Percentiles rank a stretch among this genome's conserved stretches.
Conservation (phyloP, 1,284 basidiomycete species). For the Malassezia pachydermatis region DNA sequence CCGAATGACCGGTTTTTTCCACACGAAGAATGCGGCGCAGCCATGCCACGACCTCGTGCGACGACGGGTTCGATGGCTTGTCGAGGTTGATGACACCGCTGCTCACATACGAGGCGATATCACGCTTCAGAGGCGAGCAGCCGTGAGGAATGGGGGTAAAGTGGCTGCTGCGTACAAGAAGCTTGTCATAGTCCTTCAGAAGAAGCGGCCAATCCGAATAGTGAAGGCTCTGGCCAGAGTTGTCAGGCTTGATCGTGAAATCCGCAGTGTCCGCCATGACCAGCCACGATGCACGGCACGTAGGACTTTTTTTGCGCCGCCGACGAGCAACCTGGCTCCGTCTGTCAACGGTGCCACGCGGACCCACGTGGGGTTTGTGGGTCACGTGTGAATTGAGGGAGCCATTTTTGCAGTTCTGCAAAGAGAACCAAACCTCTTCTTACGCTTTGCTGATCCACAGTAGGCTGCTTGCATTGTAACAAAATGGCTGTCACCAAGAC, state of each 20-base stretch:
- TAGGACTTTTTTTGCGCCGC: conserved; percentile 10
- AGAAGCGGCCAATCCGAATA: conserved; percentile 96
- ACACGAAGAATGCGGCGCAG: conserved; percentile 85
- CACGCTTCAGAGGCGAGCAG: conserved; percentile 83
- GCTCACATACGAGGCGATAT: conserved; percentile 82
- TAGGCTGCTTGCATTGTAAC: conserved; percentile 11
- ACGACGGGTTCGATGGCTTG: conserved; percentile 98
- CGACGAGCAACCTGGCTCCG: not conserved
- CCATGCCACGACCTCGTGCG: conserved; percentile 99
- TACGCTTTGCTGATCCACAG: conserved; percentile 20
- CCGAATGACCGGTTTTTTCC: conserved; percentile 96
- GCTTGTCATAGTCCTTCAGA: conserved; percentile 75
- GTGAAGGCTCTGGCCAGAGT: conserved; percentile 53
- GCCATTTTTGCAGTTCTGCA: conserved; percentile 17
- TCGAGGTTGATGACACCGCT: conserved; percentile 98
- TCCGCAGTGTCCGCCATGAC: conserved; percentile 30
- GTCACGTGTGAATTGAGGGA: conserved; percentile 9
- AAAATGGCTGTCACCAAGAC: conserved; percentile 33
- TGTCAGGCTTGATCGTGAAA: conserved; percentile 50
- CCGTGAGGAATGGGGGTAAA: conserved; percentile 94
- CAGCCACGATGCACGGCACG: conserved; percentile 6
- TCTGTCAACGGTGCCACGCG: conserved; percentile 13
- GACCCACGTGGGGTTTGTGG: not conserved
- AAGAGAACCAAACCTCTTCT: not conserved
- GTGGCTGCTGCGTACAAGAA: conserved; percentile 85